Evolutionary conservation across 805 yeast species (phyloP).

Genomic region (Metahyphopichia silvanorum): DNA sequence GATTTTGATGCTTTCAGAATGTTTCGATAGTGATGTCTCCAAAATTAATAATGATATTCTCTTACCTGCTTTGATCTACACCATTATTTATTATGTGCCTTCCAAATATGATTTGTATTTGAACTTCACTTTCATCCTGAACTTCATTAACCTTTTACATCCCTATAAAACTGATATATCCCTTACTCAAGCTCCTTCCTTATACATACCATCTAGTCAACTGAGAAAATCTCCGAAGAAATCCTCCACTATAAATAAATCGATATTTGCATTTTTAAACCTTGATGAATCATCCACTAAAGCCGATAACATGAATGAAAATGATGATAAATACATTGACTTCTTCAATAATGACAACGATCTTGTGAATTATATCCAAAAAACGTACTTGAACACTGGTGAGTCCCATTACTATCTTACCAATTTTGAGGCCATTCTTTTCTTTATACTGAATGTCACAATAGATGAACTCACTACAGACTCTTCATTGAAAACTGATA

Average conservation of each 20-base stretch:
- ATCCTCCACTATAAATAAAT: slow-evolving; percentile 3
- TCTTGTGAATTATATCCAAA: slow-evolving; percentile 23
- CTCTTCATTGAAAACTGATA: slow-evolving; percentile 8
- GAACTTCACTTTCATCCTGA: slow-evolving; percentile 34
- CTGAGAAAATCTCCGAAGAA: neutral
- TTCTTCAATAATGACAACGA: slow-evolving; percentile 30
- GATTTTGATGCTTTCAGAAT: slow-evolving; percentile 13
- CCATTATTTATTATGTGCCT: slow-evolving; percentile 27
- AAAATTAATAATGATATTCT: slow-evolving; percentile 36
- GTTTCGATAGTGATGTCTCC: slow-evolving; percentile 10
- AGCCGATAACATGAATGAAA: slow-evolving; percentile 5
- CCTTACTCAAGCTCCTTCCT: neutral
- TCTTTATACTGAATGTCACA: slow-evolving; percentile 34
- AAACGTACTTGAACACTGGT: slow-evolving; percentile 31
- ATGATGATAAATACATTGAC: slow-evolving; percentile 8
- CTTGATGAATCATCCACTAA: slow-evolving; percentile 13
- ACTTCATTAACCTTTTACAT: slow-evolving; percentile 31
- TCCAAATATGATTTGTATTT: slow-evolving; percentile 26
- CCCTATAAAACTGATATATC: slow-evolving; percentile 24
- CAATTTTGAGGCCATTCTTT: slow-evolving; percentile 40
- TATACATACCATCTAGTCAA: neutral
- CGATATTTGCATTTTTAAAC: slow-evolving; percentile 25
- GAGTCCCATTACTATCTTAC: slow-evolving; percentile 38
- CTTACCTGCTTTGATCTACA: slow-evolving; percentile 36
- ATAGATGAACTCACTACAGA: slow-evolving; percentile 21